phyloP scores from a whole-genome alignment of 331 rosid genomes.

The Malus hybrid region DNA sequence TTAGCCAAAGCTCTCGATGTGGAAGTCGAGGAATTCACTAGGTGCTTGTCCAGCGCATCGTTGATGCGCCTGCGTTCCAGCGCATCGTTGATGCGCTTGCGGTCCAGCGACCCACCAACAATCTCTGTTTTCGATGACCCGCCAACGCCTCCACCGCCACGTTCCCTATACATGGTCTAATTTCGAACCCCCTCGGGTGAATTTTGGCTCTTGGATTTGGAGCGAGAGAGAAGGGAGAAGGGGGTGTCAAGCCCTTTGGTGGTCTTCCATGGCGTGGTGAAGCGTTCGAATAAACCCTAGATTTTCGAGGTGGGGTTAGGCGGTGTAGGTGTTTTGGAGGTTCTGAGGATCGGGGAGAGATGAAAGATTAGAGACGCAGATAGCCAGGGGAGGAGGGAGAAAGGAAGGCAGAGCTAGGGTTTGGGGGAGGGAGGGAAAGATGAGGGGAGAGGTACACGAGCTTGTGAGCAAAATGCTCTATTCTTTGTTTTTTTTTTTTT shows the following conservation, averaged over 20 bases:
- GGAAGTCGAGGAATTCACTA: slow-evolving; percentile 56
- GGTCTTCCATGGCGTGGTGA: neutral
- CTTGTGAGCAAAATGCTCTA: slow-evolving; percentile 1
- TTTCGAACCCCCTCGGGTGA: neutral
- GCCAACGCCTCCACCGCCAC: slow-evolving; percentile 38
- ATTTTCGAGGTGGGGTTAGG: neutral
- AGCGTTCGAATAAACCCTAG: neutral
- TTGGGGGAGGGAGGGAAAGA: neutral
- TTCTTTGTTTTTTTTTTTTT: too few relatives aligned
- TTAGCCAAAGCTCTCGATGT: slow-evolving; percentile 40
- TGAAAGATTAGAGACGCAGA: neutral
- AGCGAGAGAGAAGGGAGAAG: neutral
- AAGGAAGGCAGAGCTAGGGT: neutral
- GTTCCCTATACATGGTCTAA: slow-evolving; percentile 47
- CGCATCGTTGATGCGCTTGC: slow-evolving; percentile 72
- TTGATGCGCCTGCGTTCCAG: slow-evolving; percentile 58
- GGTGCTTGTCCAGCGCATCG: slow-evolving; percentile 69
- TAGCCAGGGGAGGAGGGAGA: neutral
- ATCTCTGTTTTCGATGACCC: slow-evolving; percentile 57
- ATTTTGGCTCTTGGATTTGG: neutral
- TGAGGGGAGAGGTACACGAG: slow-evolving; percentile 1
- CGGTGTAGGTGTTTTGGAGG: neutral
- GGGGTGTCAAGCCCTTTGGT: neutral
- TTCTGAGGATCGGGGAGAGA: neutral
- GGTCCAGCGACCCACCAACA: slow-evolving; percentile 47